Evolutionary conservation across 1,139 yeast genomes (phyloP).

Genomic region (Yamadazyma diospyri): DNA sequence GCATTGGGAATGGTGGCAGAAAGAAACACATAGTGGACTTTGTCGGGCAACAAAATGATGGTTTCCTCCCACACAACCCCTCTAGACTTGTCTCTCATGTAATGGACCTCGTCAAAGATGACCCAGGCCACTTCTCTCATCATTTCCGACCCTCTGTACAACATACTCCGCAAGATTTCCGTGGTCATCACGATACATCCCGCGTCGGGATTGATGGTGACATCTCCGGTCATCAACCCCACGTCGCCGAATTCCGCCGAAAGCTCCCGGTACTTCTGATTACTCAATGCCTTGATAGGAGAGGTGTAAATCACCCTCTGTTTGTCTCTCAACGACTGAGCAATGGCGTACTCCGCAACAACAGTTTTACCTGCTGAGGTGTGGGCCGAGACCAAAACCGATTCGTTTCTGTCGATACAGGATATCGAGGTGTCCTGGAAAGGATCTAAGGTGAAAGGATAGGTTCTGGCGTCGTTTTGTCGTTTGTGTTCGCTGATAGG

Average conservation of each 20-base stretch:
- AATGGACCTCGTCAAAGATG: constrained; percentile 93
- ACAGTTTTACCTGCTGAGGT: constrained; percentile 99
- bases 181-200: constrained; percentile 98
- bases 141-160: constrained; percentile 89
- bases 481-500: constrained; percentile 88
- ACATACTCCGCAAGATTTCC: constrained; percentile 88
- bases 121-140: constrained; percentile 98
- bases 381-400: constrained; percentile 97
- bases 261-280: constrained; percentile 93
- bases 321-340: constrained; percentile 84
- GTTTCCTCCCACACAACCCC: constrained; percentile 99
- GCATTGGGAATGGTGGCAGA: constrained; percentile 99
- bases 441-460: constrained; percentile 91
- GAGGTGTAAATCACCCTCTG: constrained; percentile 96
- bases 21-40: constrained; percentile 80
- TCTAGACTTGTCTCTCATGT: constrained; percentile 91
- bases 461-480: constrained; percentile 70
- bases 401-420: constrained; percentile 89
- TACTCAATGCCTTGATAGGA: constrained; percentile 94
- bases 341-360: constrained; percentile 98
- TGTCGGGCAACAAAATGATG: constrained; percentile 89
- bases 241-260: constrained; percentile 92
- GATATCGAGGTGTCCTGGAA: constrained; percentile 95
- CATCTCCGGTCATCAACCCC: constrained; percentile 97
- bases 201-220: constrained; percentile 94